Percentiles rank a stretch among this genome's conserved stretches.
phyloP scores from a whole-genome alignment of 2,329 filamentous ascomycete genomes.

The Setomelanomma holmii region DNA sequence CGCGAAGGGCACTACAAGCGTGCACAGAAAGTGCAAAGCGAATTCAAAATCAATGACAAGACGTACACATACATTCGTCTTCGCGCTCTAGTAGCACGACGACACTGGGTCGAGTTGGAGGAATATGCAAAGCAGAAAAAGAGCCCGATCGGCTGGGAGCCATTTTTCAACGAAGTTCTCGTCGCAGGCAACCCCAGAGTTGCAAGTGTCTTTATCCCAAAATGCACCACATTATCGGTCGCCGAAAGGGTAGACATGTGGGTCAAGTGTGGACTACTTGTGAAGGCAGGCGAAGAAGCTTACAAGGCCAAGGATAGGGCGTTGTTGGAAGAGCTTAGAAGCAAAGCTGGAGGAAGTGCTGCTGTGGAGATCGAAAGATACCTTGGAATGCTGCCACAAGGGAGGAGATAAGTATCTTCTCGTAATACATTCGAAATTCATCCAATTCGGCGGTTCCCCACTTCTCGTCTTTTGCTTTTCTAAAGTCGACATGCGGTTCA shows the following conservation, averaged over 20 bases:
- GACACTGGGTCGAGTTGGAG: slow-evolving; percentile 92
- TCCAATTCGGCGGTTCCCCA: too few relatives aligned
- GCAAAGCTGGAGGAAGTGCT: slow-evolving; percentile 74
- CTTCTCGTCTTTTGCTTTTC: too few relatives aligned
- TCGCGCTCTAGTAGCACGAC: slow-evolving; percentile 84
- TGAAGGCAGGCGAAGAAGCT: slow-evolving; percentile 91
- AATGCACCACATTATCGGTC: slow-evolving; percentile 75
- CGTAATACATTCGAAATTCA: too few relatives aligned
- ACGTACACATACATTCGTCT: slow-evolving; percentile 87
- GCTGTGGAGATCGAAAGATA: slow-evolving; percentile 84
- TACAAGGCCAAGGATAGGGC: slow-evolving; percentile 79
- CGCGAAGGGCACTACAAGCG: slow-evolving; percentile 81
- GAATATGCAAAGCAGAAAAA: slow-evolving; percentile 79
- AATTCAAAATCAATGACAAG: slow-evolving; percentile 93
- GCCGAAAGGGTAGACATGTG: slow-evolving; percentile 87
- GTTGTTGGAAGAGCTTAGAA: slow-evolving; percentile 74
- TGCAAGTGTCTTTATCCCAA: slow-evolving; percentile 83
- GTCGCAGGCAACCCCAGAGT: slow-evolving; percentile 89
- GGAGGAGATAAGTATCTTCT: slow-evolving; percentile 20
- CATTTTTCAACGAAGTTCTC: slow-evolving; percentile 89
- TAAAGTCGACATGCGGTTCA: too few relatives aligned
- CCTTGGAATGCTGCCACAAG: slow-evolving; percentile 57
- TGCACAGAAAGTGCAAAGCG: slow-evolving; percentile 84
- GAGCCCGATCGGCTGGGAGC: slow-evolving; percentile 96
- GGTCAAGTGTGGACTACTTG: slow-evolving; percentile 89